These are phyloP conservation scores for Guyanaporus albipodus DNA, from an alignment of 768 basidiomycete genomes.

Conservation along the genomic window DNA sequence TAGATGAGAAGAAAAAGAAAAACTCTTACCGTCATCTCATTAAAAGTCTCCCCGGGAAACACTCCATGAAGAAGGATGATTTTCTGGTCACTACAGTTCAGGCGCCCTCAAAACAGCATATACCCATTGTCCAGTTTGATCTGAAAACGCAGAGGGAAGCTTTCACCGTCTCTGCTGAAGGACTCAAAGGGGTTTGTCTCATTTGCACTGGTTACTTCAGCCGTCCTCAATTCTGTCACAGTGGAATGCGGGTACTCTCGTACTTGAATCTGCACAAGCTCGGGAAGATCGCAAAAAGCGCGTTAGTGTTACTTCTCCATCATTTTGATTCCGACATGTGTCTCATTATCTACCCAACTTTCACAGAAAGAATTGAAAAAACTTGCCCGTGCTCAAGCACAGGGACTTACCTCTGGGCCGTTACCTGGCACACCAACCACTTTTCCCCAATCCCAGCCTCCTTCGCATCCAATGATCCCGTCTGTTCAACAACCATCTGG, in stretches of 20 bases:
- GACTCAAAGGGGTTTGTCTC: constrained; percentile 62
- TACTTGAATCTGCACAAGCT: constrained; percentile 69
- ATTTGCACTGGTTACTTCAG: constrained; percentile 10
- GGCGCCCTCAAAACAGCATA: constrained; percentile 67
- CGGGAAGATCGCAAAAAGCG: constrained; percentile 74
- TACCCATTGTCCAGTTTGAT: constrained; percentile 61
- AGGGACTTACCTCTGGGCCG: constrained; percentile 22
- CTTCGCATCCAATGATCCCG: constrained; percentile 21
- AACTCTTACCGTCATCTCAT: constrained; percentile 76
- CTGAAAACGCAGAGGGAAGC: constrained; percentile 64
- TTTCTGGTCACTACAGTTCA: constrained; percentile 63
- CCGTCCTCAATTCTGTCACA: constrained; percentile 27
- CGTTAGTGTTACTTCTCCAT: constrained; percentile 40
- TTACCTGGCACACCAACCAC: constrained; percentile 22
- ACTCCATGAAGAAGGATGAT: constrained; percentile 77
- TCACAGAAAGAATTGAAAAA: constrained; percentile 69
- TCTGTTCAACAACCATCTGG: constrained; percentile 26
- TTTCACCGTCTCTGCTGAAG: constrained; percentile 68
- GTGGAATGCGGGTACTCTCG: constrained; percentile 65
- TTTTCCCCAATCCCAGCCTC: constrained; percentile 35
- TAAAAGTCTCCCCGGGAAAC: constrained; percentile 74
- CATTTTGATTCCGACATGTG: constrained; percentile 9
- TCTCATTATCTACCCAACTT: constrained; percentile 3
- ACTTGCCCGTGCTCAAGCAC: constrained; percentile 53
- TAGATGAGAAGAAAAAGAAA: constrained; percentile 66